These are phyloP conservation scores for Zopfochytrium polystomum DNA, from an alignment of 371 early-diverging fungal species.

Conservation along the genomic window DNA sequence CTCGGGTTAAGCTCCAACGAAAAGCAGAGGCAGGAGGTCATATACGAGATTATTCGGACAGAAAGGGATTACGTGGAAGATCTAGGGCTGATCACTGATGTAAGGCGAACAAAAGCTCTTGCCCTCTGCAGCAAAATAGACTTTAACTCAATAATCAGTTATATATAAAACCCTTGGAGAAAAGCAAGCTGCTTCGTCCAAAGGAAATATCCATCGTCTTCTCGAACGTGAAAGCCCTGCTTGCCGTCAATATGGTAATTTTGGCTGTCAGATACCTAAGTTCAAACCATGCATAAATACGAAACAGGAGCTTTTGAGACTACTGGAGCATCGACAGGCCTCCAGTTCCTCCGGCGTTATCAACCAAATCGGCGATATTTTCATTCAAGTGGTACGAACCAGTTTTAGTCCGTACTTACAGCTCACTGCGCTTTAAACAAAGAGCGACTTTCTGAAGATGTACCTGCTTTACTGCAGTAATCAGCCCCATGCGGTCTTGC, in stretches of 20 bases:
- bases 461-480: conserved; percentile 58
- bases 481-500: conserved; percentile 50
- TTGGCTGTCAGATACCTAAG: neutral
- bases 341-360: conserved; percentile 27
- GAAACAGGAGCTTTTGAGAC: conserved; percentile 33
- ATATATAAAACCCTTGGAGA: conserved; percentile 48
- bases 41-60: conserved; percentile 63
- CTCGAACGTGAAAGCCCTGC: conserved; percentile 52
- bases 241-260: conserved; percentile 47
- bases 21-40: conserved; percentile 60
- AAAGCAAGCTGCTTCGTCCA: conserved; percentile 44
- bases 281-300: neutral
- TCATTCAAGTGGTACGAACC: conserved; percentile 39
- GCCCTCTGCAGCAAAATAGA: conserved; percentile 1
- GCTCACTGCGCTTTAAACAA: too few species aligned
- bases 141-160: conserved; percentile 34
- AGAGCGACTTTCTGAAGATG: conserved; percentile 53
- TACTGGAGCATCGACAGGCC: conserved; percentile 32
- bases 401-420: neutral
- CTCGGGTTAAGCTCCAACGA: conserved; percentile 37
- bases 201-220: conserved; percentile 54
- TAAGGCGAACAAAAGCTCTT: conserved; percentile 22
- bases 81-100: conserved; percentile 56
- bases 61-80: conserved; percentile 63
- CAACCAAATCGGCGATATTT: conserved; percentile 45